Evolutionary conservation across 495 filamentous ascomycete genomes (phyloP).

Genomic region (Neurospora hispaniola): DNA sequence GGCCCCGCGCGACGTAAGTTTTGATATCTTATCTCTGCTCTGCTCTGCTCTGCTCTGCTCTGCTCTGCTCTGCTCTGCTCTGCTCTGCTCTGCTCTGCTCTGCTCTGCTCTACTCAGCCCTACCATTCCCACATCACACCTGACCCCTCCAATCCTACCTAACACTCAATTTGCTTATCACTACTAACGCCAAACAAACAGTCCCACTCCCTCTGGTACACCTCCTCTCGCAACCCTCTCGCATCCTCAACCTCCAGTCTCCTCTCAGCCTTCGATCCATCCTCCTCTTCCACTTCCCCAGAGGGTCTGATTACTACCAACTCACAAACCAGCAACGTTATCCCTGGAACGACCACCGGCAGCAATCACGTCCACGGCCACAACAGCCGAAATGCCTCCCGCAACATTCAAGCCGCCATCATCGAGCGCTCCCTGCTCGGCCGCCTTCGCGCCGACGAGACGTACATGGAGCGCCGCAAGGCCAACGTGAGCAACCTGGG

Average conservation of each 20-base stretch:
- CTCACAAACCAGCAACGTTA: conserved; percentile 12
- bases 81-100: background rate
- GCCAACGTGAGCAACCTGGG: conserved; percentile 65
- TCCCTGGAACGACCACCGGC: background rate
- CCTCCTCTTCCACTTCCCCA: background rate
- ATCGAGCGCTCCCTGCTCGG: conserved; percentile 44
- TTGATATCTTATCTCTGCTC: background rate
- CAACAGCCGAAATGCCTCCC: conserved; percentile 6
- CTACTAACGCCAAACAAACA: conserved; percentile 18
- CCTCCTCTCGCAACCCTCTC: conserved; percentile 40
- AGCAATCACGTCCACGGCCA: background rate
- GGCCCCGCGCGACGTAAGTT: conserved; percentile 58
- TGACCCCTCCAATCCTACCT: background rate
- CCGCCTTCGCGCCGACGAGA: conserved; percentile 57
- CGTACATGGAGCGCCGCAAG: conserved; percentile 54
- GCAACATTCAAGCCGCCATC: conserved; percentile 12
- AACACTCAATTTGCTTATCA: conserved; percentile 4
- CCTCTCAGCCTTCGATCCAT: conserved; percentile 19
- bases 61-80: too few relatives aligned
- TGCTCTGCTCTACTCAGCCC: background rate
- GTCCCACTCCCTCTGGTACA: conserved; percentile 66
- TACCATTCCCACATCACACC: background rate
- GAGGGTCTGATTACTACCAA: conserved; percentile 14
- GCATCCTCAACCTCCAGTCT: conserved; percentile 1
- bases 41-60: background rate